Conservation (phyloP, 352 stramenopile species). For the Globisporangium barbulae region DNA sequence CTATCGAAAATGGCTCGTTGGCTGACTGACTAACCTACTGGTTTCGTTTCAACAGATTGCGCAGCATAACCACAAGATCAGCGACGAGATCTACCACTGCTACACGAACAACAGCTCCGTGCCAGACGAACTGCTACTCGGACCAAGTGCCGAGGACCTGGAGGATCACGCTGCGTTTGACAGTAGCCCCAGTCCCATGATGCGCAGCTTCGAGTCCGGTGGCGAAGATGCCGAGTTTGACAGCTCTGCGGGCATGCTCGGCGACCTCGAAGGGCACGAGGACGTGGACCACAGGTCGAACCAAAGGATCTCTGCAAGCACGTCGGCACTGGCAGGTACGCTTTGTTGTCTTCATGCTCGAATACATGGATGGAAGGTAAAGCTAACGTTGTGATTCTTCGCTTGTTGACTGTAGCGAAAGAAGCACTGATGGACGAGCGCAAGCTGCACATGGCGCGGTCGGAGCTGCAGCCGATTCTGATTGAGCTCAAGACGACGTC, state of each 20-base stretch:
- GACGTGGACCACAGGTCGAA: slow-evolving; percentile 8
- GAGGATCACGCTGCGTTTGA: not conserved
- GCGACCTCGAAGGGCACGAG: slow-evolving; percentile 10
- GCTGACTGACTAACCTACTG: not conserved
- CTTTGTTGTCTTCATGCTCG: not conserved
- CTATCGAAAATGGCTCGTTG: not conserved
- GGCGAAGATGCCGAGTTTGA: slow-evolving; percentile 31
- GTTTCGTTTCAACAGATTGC: slow-evolving; percentile 39
- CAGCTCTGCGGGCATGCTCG: slow-evolving; percentile 13
- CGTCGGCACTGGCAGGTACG: not conserved
- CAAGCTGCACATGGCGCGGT: slow-evolving; percentile 54
- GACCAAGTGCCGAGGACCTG: slow-evolving; percentile 13
- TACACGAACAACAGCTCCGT: slow-evolving; percentile 82
- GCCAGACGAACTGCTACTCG: slow-evolving; percentile 64
- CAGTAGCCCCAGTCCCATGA: slow-evolving; percentile 8
- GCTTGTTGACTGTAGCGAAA: slow-evolving; percentile 21
- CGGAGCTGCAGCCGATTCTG: slow-evolving; percentile 61
- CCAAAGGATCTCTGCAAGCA: not conserved
- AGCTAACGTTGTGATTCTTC: too few relatives aligned
- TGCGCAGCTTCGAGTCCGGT: slow-evolving; percentile 26
- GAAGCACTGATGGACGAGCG: slow-evolving; percentile 52
- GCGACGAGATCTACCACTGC: slow-evolving; percentile 73
- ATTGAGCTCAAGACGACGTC: slow-evolving; percentile 53
- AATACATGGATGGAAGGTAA: too few relatives aligned
- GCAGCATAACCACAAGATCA: slow-evolving; percentile 76